Evolutionary conservation across 2,329 filamentous ascomycete species (phyloP).

Genomic region (Nigrograna mackinnonii): DNA sequence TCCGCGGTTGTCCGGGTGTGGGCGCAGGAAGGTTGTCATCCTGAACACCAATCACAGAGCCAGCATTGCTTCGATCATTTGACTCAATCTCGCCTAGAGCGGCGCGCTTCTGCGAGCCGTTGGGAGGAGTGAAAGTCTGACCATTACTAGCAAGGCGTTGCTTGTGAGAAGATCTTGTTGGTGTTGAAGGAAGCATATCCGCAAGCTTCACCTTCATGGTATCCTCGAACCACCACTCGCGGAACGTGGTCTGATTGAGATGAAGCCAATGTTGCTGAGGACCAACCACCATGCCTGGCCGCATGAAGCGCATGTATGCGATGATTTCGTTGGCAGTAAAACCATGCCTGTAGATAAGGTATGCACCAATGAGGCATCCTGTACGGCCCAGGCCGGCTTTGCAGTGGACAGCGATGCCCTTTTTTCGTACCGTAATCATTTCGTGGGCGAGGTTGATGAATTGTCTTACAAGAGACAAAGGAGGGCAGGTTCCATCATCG

Average conservation of each 20-base stretch:
- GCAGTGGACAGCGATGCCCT: constrained; percentile 96
- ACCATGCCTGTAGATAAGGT: constrained; percentile 94
- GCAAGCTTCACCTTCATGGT: constrained; percentile 81
- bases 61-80: constrained; percentile 61
- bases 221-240: constrained; percentile 94
- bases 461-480: constrained; percentile 83
- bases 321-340: constrained; percentile 98
- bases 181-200: constrained; percentile 59
- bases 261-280: constrained; percentile 99
- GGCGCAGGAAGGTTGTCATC: constrained; percentile 94
- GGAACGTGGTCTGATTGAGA: constrained; percentile 92
- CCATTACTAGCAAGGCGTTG: constrained; percentile 62
- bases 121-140: constrained; percentile 82
- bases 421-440: constrained; percentile 87
- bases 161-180: constrained; percentile 56
- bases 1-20: constrained; percentile 92
- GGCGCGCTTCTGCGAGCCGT: constrained; percentile 74
- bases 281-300: constrained; percentile 97
- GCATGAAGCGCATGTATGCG: constrained; percentile 98
- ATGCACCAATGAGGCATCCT: constrained; percentile 94
- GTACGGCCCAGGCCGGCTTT: constrained; percentile 96
- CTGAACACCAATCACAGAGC: constrained; percentile 63
- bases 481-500: constrained; percentile 94
- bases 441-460: constrained; percentile 95
- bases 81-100: constrained; percentile 94